Evolutionary conservation across 257 asterid species (phyloP).

Genomic region (Plectranthus barbatus): DNA sequence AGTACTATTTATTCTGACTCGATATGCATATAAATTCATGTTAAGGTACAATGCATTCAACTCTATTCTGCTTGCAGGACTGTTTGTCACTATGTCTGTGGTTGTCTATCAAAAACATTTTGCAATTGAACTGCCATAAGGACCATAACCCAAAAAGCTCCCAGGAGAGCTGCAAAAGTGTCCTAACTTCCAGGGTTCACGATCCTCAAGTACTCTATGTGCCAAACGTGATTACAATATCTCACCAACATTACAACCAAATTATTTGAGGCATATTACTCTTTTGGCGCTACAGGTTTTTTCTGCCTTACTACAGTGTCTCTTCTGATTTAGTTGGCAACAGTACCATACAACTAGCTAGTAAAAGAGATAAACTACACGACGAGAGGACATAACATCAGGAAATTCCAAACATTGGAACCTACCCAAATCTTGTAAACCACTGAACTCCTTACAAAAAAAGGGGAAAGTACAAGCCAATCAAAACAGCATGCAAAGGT

Average conservation of each 20-base stretch:
- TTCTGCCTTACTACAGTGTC: not conserved
- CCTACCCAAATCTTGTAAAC: not conserved
- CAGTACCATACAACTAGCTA: not conserved
- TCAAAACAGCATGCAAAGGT: not conserved
- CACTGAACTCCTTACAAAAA: not conserved
- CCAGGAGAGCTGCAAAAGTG: not conserved
- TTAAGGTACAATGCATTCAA: not conserved
- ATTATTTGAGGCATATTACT: not conserved
- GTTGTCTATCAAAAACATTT: not conserved
- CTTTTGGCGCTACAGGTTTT: not conserved
- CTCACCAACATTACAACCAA: not conserved
- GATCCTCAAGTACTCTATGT: not conserved
- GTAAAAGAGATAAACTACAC: not conserved
- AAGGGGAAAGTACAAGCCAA: not conserved
- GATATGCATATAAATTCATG: not conserved
- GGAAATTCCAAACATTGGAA: conserved; percentile 8
- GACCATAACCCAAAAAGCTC: not conserved
- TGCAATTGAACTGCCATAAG: not conserved
- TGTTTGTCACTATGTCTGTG: not conserved
- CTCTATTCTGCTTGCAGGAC: not conserved
- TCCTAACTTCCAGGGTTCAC: not conserved
- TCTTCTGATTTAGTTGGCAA: not conserved
- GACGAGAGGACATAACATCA: not conserved
- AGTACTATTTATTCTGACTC: not conserved
- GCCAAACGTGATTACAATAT: not conserved